Base-by-base conservation (phyloP, 257 asterid genomes). In the Cinchona pubescens region DNA sequence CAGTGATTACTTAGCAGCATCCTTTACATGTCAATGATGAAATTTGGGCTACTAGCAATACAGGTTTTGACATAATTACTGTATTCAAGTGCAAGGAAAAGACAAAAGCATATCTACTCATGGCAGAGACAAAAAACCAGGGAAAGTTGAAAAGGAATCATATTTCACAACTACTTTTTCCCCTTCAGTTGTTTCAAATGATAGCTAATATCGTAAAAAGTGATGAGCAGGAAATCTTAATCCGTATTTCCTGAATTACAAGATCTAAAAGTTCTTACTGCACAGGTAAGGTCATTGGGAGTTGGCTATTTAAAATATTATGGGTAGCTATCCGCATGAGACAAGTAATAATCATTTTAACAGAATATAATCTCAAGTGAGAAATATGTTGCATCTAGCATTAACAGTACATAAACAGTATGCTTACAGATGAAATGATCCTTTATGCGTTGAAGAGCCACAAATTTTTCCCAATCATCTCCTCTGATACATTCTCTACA, bases 401-500 rank as follows among this genome's bases (percentile, higher is more conserved):
- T 38, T 45, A 45, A 43, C 15, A 63, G 25, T 51, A 30, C n/a
- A 60, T 0, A 37, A 27, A 78, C 66, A 55, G 34, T 73, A 73
- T 61, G 88, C 98, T 94, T 88, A 92, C 99, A 94, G 78, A 92
- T 90, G 86, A 94, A 94, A 84, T 94, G 98, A 81, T 94, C 89
- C 80, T 92, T 94, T 69, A 94, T 94, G 45, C 97, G 96, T 34
- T 90, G 86, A 73, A 94, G 80, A 21, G 90, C 79, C 35, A 90
- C 96, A 62, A 76, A 82, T 79, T 87, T 81, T 58, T 89, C 94
- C 99, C 99, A 94, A 59, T 77, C 96, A 79, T 82, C 93, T 53
- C 88, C 97, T 79, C 94, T 80, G 75, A 89, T 85, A 88, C 98
- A 92, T 88, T 94, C 96, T 78, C 99, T 87, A 72, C 98, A 94